Evolutionary conservation across 345 rosid genomes (phyloP).

Genomic region (Linum trigynum): DNA sequence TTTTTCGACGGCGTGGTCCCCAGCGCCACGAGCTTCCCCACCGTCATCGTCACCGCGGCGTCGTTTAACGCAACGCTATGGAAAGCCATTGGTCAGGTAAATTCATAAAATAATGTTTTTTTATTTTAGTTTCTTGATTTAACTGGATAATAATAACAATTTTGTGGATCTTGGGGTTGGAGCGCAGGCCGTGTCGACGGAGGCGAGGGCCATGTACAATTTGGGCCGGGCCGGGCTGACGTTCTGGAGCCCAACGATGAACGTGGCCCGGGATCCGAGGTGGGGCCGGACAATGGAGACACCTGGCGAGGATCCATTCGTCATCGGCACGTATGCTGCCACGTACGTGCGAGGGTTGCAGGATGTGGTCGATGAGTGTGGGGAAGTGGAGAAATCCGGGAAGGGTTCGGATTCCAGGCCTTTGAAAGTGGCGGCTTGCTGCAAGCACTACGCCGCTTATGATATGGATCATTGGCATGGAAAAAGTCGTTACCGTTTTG

Average conservation of each 20-base stretch:
- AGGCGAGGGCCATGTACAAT: slow-evolving; percentile 6
- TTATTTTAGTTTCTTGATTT: not conserved
- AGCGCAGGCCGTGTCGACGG: not conserved
- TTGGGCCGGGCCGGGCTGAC: not conserved
- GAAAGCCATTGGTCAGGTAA: slow-evolving; percentile 81
- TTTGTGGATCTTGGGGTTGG: not conserved
- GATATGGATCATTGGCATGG: slow-evolving; percentile 97
- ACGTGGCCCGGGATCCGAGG: slow-evolving; percentile 2
- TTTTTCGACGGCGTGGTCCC: slow-evolving; percentile 40
- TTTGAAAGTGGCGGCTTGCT: slow-evolving; percentile 91
- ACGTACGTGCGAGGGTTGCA: not conserved
- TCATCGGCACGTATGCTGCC: not conserved
- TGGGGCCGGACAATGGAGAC: slow-evolving; percentile 3
- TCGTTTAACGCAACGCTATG: slow-evolving; percentile 61
- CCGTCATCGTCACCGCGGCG: slow-evolving; percentile 72
- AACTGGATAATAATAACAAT: not conserved
- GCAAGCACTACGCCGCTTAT: slow-evolving; percentile 94
- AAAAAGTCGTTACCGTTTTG: slow-evolving; percentile 72
- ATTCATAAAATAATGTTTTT: too few species aligned
- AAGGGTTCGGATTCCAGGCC: slow-evolving; percentile 33
- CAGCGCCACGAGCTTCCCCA: slow-evolving; percentile 87
- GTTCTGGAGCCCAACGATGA: slow-evolving; percentile 1
- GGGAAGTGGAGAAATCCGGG: not conserved
- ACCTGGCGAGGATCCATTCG: slow-evolving; percentile 1
- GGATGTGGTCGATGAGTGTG: not conserved